A percentile compares a stretch with the other conserved stretches of the same genome.
These are phyloP conservation scores for Basipetospora chlamydospora DNA, from an alignment of 2,329 filamentous ascomycete genomes.

Conservation along the genomic window DNA sequence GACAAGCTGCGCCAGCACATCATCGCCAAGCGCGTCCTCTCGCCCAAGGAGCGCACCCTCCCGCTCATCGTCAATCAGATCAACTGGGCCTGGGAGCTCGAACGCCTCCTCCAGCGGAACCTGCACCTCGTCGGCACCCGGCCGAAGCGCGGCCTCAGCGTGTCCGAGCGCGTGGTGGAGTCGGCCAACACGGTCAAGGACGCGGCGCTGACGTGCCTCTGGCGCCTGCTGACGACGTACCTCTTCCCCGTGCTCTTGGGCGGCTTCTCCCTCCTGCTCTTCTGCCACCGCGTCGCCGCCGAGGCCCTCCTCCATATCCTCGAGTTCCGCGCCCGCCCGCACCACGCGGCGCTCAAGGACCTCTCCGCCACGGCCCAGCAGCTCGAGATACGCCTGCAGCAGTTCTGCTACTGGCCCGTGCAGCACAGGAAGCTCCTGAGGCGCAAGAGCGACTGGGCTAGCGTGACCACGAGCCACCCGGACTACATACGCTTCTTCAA, in stretches of 20 bases:
- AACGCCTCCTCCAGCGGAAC: conserved; percentile 76
- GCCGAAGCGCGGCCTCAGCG: conserved; percentile 72
- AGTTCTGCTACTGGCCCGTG: conserved; percentile 98
- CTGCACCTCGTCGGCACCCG: conserved; percentile 71
- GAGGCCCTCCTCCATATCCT: conserved; percentile 66
- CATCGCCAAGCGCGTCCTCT: conserved; percentile 60
- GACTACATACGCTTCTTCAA: conserved; percentile 99
- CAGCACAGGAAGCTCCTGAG: conserved; percentile 87
- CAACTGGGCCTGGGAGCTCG: conserved; percentile 88
- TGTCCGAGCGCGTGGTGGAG: conserved; percentile 87
- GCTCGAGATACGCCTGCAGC: conserved; percentile 88
- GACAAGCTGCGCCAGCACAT: conserved; percentile 83
- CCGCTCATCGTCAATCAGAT: conserved; percentile 79
- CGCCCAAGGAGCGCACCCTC: conserved; percentile 70
- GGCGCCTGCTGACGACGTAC: conserved; percentile 58
- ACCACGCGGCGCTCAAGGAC: conserved; percentile 79
- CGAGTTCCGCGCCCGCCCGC: conserved; percentile 70
- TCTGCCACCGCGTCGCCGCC: conserved; percentile 66
- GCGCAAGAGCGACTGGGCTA: conserved; percentile 85
- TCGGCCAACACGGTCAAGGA: conserved; percentile 80
- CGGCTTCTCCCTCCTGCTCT: conserved; percentile 61
- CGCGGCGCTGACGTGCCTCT: conserved; percentile 52
- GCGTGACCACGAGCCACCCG: conserved; percentile 84
- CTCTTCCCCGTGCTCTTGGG: conserved; percentile 62
- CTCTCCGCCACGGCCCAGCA: conserved; percentile 94